Conservation (phyloP, 2,329 filamentous ascomycete genomes). For the Dactylellina leptospora region DNA sequence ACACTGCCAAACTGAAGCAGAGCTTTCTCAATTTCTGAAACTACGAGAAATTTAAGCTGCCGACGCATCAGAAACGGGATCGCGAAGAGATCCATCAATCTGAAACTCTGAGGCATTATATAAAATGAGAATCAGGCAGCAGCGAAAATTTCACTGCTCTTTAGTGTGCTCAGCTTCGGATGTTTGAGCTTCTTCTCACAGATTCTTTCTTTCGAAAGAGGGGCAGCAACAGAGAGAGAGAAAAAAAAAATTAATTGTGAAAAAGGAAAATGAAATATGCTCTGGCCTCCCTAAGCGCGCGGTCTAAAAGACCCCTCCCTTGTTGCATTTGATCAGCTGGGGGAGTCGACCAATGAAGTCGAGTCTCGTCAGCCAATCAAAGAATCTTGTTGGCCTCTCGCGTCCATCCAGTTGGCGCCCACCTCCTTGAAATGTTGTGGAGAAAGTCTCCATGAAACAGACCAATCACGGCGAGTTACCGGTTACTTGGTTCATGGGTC, state of each 20-base stretch:
- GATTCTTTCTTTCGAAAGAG: conserved; percentile 7
- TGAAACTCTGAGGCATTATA: conserved; percentile 47
- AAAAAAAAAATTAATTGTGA: conserved; percentile 27
- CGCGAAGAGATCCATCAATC: conserved; percentile 36
- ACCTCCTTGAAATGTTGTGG: conserved; percentile 53
- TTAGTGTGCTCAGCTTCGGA: conserved; percentile 8
- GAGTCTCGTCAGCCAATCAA: conserved; percentile 37
- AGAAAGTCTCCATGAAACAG: conserved; percentile 37
- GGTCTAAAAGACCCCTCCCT: conserved; percentile 45
- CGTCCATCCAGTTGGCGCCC: conserved; percentile 53
- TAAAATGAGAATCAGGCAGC: conserved; percentile 53
- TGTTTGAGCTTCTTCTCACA: conserved; percentile 1
- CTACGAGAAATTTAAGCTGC: conserved; percentile 8
- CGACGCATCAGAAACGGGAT: conserved; percentile 38
- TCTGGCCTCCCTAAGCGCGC: conserved; percentile 49
- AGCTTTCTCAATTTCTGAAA: conserved; percentile 22
- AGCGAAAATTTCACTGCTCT: neutral
- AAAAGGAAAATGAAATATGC: conserved; percentile 24
- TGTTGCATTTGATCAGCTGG: conserved; percentile 52
- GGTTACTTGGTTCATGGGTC: conserved; percentile 54
- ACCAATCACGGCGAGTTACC: conserved; percentile 50
- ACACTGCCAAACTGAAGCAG: conserved; percentile 16
- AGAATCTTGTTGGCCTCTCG: conserved; percentile 33
- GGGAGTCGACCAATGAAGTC: conserved; percentile 41
- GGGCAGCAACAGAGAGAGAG: conserved; percentile 1